phyloP scores from a whole-genome alignment of 2,329 filamentous ascomycete genomes.

The Colletotrichum scovillei region DNA sequence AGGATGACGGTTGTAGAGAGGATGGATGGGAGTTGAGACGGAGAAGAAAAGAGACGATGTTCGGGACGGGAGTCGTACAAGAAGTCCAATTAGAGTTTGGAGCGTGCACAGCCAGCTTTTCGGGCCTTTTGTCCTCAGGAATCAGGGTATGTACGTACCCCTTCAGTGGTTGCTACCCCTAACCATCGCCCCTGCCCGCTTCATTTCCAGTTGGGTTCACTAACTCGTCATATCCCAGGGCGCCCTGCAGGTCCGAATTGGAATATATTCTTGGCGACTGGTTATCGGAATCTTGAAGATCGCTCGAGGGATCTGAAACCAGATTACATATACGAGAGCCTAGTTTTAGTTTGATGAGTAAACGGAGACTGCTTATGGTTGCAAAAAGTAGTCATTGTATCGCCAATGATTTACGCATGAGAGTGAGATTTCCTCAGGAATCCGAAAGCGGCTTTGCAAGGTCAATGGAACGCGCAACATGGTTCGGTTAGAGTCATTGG shows the following conservation, averaged over 20 bases:
- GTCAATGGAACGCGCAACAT: too few species aligned
- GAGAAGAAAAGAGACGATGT: background rate
- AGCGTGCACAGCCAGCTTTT: conserved; percentile 13
- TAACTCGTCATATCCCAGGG: background rate
- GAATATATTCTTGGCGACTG: background rate
- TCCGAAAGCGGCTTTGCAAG: too few species aligned
- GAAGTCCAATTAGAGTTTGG: conserved; percentile 30
- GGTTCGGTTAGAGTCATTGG: too few species aligned
- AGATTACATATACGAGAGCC: background rate
- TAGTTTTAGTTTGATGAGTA: background rate
- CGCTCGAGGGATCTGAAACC: background rate
- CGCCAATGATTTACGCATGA: too few species aligned
- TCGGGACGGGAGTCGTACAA: background rate
- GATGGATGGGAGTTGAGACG: background rate
- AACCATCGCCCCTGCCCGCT: background rate
- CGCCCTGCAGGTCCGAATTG: background rate
- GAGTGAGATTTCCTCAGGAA: too few species aligned
- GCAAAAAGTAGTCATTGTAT: too few species aligned
- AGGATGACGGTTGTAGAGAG: background rate
- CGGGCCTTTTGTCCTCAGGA: conserved; percentile 14
- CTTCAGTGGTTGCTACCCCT: background rate
- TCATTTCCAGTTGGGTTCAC: background rate
- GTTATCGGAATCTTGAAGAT: background rate
- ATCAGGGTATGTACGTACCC: conserved; percentile 19
- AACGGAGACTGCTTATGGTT: too few species aligned